Conservation (phyloP, 2,329 filamentous ascomycete species). For the Venturia effusa region DNA sequence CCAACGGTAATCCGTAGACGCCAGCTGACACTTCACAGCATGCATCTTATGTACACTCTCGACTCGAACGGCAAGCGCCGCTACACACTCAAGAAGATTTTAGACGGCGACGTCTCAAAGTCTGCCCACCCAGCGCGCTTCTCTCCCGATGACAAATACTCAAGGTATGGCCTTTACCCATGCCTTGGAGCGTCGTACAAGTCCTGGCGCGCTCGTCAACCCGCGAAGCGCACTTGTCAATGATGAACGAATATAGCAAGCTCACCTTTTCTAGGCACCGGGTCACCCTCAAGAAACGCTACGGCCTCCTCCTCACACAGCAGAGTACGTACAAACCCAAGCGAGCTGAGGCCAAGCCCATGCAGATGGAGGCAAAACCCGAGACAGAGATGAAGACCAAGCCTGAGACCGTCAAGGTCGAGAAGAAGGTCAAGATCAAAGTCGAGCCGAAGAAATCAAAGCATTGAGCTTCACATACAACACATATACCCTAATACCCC, state of each 20-base stretch:
- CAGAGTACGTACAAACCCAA: conserved; percentile 5
- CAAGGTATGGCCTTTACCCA: conserved; percentile 38
- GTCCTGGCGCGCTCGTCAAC: background rate
- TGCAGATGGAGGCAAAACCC: background rate
- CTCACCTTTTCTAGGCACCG: conserved; percentile 52
- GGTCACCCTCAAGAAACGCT: conserved; percentile 89
- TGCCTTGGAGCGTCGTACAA: background rate
- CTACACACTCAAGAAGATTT: conserved; percentile 91
- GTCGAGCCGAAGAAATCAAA: background rate
- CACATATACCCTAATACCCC: background rate
- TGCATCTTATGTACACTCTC: conserved; percentile 80
- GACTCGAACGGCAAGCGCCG: conserved; percentile 72
- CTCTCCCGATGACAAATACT: conserved; percentile 98
- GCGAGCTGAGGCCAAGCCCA: background rate
- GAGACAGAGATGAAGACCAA: background rate
- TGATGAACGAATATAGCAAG: background rate
- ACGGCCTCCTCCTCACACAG: conserved; percentile 76
- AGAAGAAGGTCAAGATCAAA: conserved; percentile 1
- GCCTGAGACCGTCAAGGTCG: background rate
- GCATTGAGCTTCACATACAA: background rate
- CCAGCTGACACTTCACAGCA: conserved; percentile 20
- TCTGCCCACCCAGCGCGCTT: conserved; percentile 93
- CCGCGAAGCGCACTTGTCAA: background rate
- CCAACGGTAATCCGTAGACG: conserved; percentile 14
- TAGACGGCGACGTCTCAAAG: conserved; percentile 77